phyloP scores from a whole-genome alignment of 1,284 basidiomycete genomes.

The Fomitopsis palustris region DNA sequence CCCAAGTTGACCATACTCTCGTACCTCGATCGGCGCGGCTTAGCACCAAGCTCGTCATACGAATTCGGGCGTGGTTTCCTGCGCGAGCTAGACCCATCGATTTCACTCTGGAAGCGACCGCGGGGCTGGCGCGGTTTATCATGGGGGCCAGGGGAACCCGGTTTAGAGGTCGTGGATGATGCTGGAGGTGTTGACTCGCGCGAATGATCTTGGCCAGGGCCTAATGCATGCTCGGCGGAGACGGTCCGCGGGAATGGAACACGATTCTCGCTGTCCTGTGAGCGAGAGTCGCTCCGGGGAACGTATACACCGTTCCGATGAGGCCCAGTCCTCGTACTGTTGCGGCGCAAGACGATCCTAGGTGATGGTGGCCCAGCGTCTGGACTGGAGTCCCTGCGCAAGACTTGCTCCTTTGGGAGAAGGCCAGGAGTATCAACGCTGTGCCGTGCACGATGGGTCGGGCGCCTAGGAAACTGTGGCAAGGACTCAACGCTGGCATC shows the following conservation, averaged over 20 bases:
- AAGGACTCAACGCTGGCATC: conserved; percentile 47
- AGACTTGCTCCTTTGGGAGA: conserved; percentile 53
- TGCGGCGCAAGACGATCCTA: conserved; percentile 51
- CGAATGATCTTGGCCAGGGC: conserved; percentile 29
- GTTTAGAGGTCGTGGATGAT: conserved; percentile 16
- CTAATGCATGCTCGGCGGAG: conserved; percentile 45
- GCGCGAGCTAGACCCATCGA: conserved; percentile 50
- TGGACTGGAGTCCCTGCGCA: conserved; percentile 55
- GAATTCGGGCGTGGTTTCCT: conserved; percentile 60
- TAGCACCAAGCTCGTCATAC: conserved; percentile 59
- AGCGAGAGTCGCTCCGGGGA: conserved; percentile 32
- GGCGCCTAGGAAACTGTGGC: conserved; percentile 46
- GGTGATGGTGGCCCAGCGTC: conserved; percentile 38
- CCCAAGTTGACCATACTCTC: conserved; percentile 68
- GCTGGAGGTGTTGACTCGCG: conserved; percentile 30
- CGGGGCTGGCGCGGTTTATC: conserved; percentile 50
- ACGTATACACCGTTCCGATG: conserved; percentile 49
- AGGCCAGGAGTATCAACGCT: conserved; percentile 45
- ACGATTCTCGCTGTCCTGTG: conserved; percentile 30
- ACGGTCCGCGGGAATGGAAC: conserved; percentile 63
- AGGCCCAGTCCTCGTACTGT: conserved; percentile 46
- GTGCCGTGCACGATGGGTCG: conserved; percentile 60
- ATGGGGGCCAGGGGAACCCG: conserved; percentile 17
- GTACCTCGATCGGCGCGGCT: conserved; percentile 51
- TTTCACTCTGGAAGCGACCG: conserved; percentile 68